These are phyloP conservation scores for Pulveroboletus ravenelii DNA, from an alignment of 768 basidiomycete species.

Conservation along the genomic window DNA sequence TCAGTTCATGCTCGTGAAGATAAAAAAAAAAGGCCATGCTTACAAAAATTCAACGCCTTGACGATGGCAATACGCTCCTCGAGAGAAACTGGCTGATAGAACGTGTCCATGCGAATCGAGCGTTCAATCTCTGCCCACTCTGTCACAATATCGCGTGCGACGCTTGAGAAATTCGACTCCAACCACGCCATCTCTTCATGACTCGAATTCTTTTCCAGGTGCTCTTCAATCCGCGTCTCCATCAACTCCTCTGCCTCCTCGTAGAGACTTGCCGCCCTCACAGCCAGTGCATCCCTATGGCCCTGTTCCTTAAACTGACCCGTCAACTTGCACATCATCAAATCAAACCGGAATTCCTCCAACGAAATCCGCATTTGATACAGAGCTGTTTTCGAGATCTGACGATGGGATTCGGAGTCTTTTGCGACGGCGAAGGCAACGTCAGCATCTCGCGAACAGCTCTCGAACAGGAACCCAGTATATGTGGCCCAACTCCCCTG, in stretches of 20 bases:
- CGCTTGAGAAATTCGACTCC: slow-evolving; percentile 35
- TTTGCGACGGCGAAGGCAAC: slow-evolving; percentile 44
- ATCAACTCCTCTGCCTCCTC: slow-evolving; percentile 5
- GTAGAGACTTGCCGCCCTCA: slow-evolving; percentile 14
- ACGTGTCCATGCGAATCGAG: slow-evolving; percentile 38
- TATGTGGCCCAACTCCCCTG: slow-evolving; percentile 47
- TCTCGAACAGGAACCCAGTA: slow-evolving; percentile 40
- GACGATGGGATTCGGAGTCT: slow-evolving; percentile 48
- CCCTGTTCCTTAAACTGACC: slow-evolving; percentile 15
- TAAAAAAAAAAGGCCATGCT: neutral
- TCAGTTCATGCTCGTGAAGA: neutral
- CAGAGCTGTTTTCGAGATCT: slow-evolving; percentile 43
- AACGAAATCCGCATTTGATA: slow-evolving; percentile 42
- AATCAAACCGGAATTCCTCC: slow-evolving; percentile 48
- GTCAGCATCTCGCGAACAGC: slow-evolving; percentile 43
- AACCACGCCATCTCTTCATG: slow-evolving; percentile 37
- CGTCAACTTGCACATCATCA: slow-evolving; percentile 30
- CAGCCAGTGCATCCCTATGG: slow-evolving; percentile 17
- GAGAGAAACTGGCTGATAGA: slow-evolving; percentile 50
- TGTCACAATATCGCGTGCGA: slow-evolving; percentile 36
- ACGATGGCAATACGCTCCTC: slow-evolving; percentile 51
- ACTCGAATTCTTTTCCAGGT: slow-evolving; percentile 24
- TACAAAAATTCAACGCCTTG: slow-evolving; percentile 47
- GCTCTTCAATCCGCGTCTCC: neutral
- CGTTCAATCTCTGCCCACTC: slow-evolving; percentile 44